These are phyloP conservation scores for Pseudocercospora fijiensis DNA, from an alignment of 2,329 filamentous ascomycete species.

Conservation along the genomic window DNA sequence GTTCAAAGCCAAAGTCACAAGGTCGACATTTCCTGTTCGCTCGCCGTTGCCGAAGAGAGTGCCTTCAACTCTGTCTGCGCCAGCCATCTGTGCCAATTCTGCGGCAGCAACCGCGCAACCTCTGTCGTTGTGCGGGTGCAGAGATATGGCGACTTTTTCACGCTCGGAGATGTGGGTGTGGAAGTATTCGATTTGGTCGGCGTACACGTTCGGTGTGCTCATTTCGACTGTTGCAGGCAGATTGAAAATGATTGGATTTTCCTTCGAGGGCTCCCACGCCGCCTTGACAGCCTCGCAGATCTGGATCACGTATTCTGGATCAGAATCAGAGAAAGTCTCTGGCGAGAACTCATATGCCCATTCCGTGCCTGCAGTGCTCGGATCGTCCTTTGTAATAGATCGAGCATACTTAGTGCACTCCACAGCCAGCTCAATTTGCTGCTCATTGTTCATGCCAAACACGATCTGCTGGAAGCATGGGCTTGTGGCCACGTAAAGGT, in stretches of 20 bases:
- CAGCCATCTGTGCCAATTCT: slow-evolving; percentile 93
- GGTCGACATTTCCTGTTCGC: slow-evolving; percentile 90
- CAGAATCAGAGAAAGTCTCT: slow-evolving; percentile 87
- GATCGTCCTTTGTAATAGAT: slow-evolving; percentile 81
- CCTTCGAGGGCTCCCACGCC: slow-evolving; percentile 79
- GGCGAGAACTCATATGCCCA: slow-evolving; percentile 84
- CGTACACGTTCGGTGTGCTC: slow-evolving; percentile 91
- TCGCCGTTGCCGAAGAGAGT: slow-evolving; percentile 95
- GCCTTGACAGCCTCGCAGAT: slow-evolving; percentile 92
- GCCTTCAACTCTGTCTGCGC: slow-evolving; percentile 89
- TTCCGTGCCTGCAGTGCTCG: slow-evolving; percentile 55
- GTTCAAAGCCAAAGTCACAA: slow-evolving; percentile 89
- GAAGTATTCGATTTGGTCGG: slow-evolving; percentile 96
- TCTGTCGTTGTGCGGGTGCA: slow-evolving; percentile 93
- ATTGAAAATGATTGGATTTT: slow-evolving; percentile 92
- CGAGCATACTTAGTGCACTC: slow-evolving; percentile 83
- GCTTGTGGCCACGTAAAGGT: slow-evolving; percentile 94
- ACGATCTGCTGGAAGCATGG: slow-evolving; percentile 92
- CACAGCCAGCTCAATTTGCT: slow-evolving; percentile 78
- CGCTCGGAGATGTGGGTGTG: slow-evolving; percentile 79
- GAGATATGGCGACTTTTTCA: slow-evolving; percentile 81
- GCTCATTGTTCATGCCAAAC: slow-evolving; percentile 80
- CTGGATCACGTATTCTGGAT: slow-evolving; percentile 75
- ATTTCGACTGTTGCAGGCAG: slow-evolving; percentile 94
- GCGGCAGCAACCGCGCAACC: slow-evolving; percentile 87